Base-by-base conservation (phyloP, 306 rosid species). In the Quercus robur region DNA sequence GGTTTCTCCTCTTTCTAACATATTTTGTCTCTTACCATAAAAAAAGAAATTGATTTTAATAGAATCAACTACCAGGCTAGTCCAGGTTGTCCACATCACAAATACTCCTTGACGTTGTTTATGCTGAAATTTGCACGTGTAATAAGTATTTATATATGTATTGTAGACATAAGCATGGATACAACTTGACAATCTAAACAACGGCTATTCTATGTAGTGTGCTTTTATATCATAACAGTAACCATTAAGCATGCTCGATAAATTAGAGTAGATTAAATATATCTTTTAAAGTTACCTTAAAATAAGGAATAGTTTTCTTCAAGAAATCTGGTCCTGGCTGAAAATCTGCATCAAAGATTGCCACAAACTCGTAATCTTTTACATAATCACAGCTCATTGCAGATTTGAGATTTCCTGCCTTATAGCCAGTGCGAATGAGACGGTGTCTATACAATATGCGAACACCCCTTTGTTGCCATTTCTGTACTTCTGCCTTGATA, bases 341-440 rank as follows among this genome's bases (percentile, higher is more conserved):
- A 85, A 95, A 95, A 90, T 95, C 99, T 30, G 99, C 91, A 90
- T 95, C 99, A 63, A 95, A 95, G 78, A 95, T 95, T 20, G 97
- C 98, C 73, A 95, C 99, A 89, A 87, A 95, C 86, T 95, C 98
- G 63, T 90, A 95, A 80, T 95, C 90, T 85, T 95, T 91, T 26
- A 95, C 98, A 89, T 95, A 95, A 82, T 95, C 98, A 52, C 99
- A 95, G 75, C 85, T 61, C 99, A 95, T 95, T 70, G 99, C 99
- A 30, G 99, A 95, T 84, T 93, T 95, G 62, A 95, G 99, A 90
- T 95, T 95, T 81, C 99, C 99, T 23, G 98, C 99, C 90, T 95
- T 95, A 75, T 93, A 95, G 77, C 99, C 99, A 28, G 98, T 89
- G 38, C 99, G 98, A 41, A 95, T 82, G 44, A 93, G 97, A 18